Evolutionary conservation across 371 early-diverging fungal species (phyloP).

Genomic region (Apophysomyces variabilis): DNA sequence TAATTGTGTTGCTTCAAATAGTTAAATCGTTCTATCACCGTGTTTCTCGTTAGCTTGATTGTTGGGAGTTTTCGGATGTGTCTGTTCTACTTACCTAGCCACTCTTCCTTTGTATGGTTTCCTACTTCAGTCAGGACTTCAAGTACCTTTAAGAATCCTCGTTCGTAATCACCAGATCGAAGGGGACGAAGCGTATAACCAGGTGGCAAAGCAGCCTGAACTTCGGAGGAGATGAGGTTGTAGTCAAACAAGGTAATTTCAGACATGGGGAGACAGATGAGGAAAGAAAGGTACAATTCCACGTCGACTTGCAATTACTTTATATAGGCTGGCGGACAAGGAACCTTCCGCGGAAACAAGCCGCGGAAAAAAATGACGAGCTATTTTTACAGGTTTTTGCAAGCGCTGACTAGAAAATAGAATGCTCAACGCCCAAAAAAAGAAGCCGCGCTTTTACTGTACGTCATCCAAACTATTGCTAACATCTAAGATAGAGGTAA

Average conservation of each 20-base stretch:
- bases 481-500: no score
- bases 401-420: no score
- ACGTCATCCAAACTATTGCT: no score
- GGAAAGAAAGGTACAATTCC: background rate
- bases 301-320: background rate
- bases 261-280: conserved; percentile 16
- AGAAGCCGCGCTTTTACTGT: no score
- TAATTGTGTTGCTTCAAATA: conserved; percentile 75
- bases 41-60: background rate
- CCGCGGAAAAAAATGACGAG: background rate
- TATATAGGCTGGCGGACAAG: background rate
- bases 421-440: no score
- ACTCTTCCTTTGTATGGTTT: conserved; percentile 66
- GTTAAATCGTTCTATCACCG: conserved; percentile 63
- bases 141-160: conserved; percentile 73
- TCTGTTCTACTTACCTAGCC: conserved; percentile 50
- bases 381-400: no score
- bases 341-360: background rate
- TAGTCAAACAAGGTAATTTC: conserved; percentile 72
- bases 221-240: conserved; percentile 74
- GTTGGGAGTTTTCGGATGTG: background rate
- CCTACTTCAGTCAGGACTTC: conserved; percentile 81
- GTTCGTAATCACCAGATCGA: conserved; percentile 80
- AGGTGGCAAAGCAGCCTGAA: conserved; percentile 73
- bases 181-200: conserved; percentile 88